A percentile compares a stretch with the other conserved stretches of the same genome.
These are phyloP conservation scores for Crepidotus variabilis DNA, from an alignment of 768 basidiomycete species.

Conservation along the genomic window DNA sequence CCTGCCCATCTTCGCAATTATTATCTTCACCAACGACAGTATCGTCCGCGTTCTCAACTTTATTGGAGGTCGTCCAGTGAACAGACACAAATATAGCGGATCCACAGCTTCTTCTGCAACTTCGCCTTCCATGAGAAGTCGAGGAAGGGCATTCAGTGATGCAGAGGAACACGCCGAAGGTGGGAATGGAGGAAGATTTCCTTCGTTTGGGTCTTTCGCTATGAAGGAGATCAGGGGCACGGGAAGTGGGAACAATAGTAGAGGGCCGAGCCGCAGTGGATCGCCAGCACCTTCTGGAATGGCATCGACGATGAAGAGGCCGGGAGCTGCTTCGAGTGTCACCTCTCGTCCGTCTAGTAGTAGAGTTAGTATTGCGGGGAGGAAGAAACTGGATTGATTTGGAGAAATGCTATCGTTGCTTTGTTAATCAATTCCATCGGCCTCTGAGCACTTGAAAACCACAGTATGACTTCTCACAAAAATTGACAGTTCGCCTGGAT, in stretches of 20 bases:
- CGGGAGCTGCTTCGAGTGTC: neutral
- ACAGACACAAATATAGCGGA: neutral
- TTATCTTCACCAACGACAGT: constrained; percentile 71
- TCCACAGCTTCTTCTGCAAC: neutral
- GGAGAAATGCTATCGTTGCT: no score
- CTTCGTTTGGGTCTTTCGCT: neutral
- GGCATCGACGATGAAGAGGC: neutral
- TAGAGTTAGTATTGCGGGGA: constrained; percentile 35
- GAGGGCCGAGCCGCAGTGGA: no score
- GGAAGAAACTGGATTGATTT: constrained; percentile 48
- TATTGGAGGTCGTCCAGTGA: constrained; percentile 33
- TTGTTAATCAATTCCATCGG: no score
- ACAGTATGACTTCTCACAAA: no score
- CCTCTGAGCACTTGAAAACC: no score
- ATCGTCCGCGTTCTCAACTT: constrained; percentile 63
- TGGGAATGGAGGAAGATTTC: constrained; percentile 29
- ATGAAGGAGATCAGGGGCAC: neutral
- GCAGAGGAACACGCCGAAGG: constrained; percentile 60
- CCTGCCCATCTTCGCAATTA: constrained; percentile 68
- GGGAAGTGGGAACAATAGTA: neutral
- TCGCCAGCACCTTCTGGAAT: neutral
- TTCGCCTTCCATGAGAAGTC: constrained; percentile 7
- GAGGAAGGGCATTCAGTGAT: constrained; percentile 38
- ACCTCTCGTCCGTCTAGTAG: constrained; percentile 18
- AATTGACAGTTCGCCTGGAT: no score